Evolutionary conservation across 371 early-diverging fungal genomes (phyloP).

Genomic region (Actinomortierella ambigua): DNA sequence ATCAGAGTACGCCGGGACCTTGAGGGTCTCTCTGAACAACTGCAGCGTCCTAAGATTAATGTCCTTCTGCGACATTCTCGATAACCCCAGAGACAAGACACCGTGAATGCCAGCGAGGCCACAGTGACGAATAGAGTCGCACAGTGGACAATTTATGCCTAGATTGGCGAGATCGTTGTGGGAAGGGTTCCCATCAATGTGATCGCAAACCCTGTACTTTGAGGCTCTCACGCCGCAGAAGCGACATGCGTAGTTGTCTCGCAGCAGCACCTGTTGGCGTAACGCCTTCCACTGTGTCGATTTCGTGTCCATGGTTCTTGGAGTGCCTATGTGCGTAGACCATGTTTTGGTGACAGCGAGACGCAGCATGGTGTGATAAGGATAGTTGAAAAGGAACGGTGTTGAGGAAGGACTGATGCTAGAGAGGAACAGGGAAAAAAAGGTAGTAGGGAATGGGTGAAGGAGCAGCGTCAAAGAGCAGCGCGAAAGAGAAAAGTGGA

Average conservation of each 20-base stretch:
- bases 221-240: conserved; percentile 22
- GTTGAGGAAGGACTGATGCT: too few relatives aligned
- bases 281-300: conserved; percentile 12
- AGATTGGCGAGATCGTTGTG: conserved; percentile 25
- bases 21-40: conserved; percentile 13
- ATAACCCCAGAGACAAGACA: conserved; percentile 20
- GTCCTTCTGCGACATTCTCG: conserved; percentile 21
- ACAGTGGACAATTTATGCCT: conserved; percentile 20
- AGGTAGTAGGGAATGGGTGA: too few relatives aligned
- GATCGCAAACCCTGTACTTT: conserved; percentile 24
- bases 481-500: too few relatives aligned
- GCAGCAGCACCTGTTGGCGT: conserved; percentile 9
- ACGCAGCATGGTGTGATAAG: too few relatives aligned
- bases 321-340: conserved; percentile 8
- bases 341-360: conserved; percentile 22
- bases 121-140: conserved; percentile 21
- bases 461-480: too few relatives aligned
- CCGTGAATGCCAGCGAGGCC: conserved; percentile 16
- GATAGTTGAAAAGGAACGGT: too few relatives aligned
- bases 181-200: conserved; percentile 19
- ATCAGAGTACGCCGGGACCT: conserved; percentile 11
- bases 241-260: conserved; percentile 22
- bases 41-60: conserved; percentile 23
- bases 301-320: conserved; percentile 7
- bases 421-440: too few relatives aligned